Evolutionary conservation across 345 rosid species (phyloP).

Genomic region (Draba incana): DNA sequence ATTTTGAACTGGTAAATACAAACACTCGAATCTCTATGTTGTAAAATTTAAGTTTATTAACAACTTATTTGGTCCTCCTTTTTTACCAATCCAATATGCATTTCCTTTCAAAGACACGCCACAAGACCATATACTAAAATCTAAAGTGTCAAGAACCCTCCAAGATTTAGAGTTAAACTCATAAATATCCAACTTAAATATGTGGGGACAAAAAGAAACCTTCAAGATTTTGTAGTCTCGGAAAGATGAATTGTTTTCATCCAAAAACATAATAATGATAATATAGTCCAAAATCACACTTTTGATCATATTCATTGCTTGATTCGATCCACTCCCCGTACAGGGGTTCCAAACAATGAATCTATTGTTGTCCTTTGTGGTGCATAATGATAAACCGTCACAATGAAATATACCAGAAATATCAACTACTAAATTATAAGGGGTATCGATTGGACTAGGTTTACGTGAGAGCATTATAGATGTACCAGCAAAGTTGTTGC

Average conservation of each 20-base stretch:
- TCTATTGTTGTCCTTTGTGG: neutral
- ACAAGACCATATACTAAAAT: neutral
- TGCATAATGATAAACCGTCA: neutral
- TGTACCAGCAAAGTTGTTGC: neutral
- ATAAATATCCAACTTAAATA: neutral
- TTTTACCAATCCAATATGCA: neutral
- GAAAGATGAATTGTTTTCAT: neutral
- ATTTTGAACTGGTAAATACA: neutral
- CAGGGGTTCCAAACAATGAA: conserved; percentile 10
- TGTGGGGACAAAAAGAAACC: neutral
- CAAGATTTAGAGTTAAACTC: neutral
- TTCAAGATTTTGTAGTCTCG: neutral
- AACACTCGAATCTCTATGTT: neutral
- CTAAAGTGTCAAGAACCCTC: conserved; percentile 4
- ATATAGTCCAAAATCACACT: no score
- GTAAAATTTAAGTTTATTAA: neutral
- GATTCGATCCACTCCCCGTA: neutral
- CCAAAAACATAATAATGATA: neutral
- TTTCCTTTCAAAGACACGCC: conserved; percentile 2
- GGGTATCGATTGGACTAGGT: neutral
- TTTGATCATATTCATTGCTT: no score
- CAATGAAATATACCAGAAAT: neutral
- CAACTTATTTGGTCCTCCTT: neutral
- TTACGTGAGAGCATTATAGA: conserved; percentile 1
- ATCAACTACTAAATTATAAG: neutral